Percentiles rank a stretch among this genome's conserved stretches.
Evolutionary conservation across 768 basidiomycete species (phyloP).

Genomic region (Clavaria fumosa): DNA sequence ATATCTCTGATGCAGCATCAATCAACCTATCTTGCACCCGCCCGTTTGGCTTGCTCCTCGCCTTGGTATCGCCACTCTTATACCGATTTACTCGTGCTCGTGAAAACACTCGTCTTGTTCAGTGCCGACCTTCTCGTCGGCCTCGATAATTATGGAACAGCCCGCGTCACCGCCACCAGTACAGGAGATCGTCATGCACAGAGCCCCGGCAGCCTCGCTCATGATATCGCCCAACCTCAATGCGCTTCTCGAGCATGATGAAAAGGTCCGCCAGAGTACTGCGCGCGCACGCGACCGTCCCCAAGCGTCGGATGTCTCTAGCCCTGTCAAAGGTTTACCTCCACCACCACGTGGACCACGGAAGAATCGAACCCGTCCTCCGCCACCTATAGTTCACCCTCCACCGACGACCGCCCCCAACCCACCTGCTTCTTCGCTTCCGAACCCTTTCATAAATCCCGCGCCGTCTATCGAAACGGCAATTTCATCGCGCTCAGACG

Average conservation of each 20-base stretch:
- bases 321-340: too few species aligned
- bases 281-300: conserved; percentile 5
- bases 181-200: conserved; percentile 6
- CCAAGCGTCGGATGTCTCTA: conserved; percentile 21
- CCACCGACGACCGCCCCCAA: conserved; percentile 6
- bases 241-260: conserved; percentile 38
- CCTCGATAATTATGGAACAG: too few species aligned
- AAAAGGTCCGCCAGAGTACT: conserved; percentile 1
- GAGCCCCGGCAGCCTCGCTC: conserved; percentile 23
- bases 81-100: too few species aligned
- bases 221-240: conserved; percentile 45
- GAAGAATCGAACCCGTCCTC: conserved; percentile 6
- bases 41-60: too few species aligned
- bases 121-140: too few species aligned
- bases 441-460: conserved; percentile 34
- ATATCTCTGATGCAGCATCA: too few species aligned
- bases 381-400: not conserved
- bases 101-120: too few species aligned
- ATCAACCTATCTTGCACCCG: too few species aligned
- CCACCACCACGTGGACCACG: conserved; percentile 23
- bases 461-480: conserved; percentile 23
- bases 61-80: too few species aligned
- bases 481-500: conserved; percentile 8
- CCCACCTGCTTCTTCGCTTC: conserved; percentile 10
- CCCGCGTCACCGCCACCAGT: not conserved